Evolutionary conservation across 305 asterid species (phyloP).

Genomic region (Fraxinus sp.): DNA sequence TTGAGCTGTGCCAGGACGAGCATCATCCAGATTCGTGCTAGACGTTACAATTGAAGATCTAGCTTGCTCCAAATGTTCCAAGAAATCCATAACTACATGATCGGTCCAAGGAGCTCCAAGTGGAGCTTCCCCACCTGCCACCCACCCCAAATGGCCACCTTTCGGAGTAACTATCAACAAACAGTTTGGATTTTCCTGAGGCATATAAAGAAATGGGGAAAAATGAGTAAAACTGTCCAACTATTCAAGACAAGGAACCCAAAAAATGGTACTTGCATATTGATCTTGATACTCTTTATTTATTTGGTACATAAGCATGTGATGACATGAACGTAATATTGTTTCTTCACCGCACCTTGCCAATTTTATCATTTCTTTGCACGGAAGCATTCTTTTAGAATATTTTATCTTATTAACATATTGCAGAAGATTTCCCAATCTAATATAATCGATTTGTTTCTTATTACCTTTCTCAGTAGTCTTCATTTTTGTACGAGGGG

Average conservation of each 20-base stretch:
- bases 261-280: background rate
- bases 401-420: background rate
- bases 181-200: constrained; percentile 77
- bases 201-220: background rate
- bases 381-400: background rate
- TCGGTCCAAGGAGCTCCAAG: constrained; percentile 96
- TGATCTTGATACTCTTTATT: background rate
- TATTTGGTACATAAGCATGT: background rate
- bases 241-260: background rate
- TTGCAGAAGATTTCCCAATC: background rate
- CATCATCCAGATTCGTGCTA: constrained; percentile 21
- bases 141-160: constrained; percentile 99
- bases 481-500: background rate
- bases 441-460: background rate
- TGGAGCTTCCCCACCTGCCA: constrained; percentile 82
- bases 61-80: constrained; percentile 55
- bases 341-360: background rate
- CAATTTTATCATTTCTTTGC: background rate
- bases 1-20: background rate
- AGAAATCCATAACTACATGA: constrained; percentile 83
- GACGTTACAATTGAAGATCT: constrained; percentile 19
- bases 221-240: constrained; percentile 9
- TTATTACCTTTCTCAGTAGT: background rate
- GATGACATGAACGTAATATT: background rate
- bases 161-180: constrained; percentile 82